A percentile compares a stretch with the other conserved stretches of the same genome.
These are phyloP conservation scores for Silene vulgaris DNA, from an alignment of 179 eudicot species.

Conservation along the genomic window DNA sequence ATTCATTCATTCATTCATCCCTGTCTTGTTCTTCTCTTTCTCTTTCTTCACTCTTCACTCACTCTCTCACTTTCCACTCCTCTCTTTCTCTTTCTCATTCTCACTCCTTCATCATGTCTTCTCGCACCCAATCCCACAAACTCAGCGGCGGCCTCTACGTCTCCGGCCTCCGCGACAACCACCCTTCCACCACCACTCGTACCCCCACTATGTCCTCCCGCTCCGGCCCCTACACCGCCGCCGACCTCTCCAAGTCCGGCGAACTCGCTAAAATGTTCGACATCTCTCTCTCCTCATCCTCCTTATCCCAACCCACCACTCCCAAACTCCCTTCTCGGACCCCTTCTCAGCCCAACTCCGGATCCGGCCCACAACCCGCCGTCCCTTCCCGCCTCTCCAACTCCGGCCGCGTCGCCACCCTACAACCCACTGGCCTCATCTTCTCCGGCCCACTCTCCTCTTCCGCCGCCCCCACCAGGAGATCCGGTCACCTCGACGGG, in stretches of 20 bases:
- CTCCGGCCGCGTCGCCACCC: slow-evolving; percentile 19
- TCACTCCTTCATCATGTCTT: background rate
- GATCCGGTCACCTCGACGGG: slow-evolving; percentile 28
- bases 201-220: background rate
- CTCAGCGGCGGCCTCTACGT: background rate
- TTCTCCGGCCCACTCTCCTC: slow-evolving; percentile 67
- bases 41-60: background rate
- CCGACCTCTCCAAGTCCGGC: slow-evolving; percentile 71
- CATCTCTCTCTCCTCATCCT: slow-evolving; percentile 25
- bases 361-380: slow-evolving; percentile 8
- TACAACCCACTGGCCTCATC: slow-evolving; percentile 76
- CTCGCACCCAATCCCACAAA: background rate
- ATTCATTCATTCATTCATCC: background rate
- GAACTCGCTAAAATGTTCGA: slow-evolving; percentile 82
- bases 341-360: slow-evolving; percentile 13
- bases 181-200: background rate
- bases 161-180: background rate
- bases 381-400: background rate
- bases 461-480: slow-evolving; percentile 19
- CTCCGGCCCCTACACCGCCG: slow-evolving; percentile 72
- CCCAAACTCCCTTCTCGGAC: slow-evolving; percentile 21
- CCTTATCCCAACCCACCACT: slow-evolving; percentile 4
- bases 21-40: background rate
- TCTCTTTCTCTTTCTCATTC: background rate
- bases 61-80: background rate